Evolutionary conservation across 2,329 filamentous ascomycete genomes (phyloP).

Genomic region (Cytospora leucostoma): DNA sequence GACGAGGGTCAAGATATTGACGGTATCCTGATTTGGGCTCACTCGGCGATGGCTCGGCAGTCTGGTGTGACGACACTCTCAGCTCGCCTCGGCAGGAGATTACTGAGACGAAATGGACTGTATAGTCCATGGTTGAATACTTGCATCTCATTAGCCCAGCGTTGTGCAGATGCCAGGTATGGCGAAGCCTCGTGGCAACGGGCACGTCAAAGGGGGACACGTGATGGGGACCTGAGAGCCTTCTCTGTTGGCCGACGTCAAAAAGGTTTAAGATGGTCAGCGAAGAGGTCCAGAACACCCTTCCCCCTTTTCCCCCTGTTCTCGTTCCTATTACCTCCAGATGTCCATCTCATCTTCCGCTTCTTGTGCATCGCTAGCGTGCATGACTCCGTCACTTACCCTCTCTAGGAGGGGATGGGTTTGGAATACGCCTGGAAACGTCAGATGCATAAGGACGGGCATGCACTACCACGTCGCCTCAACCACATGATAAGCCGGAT

Average conservation of each 20-base stretch:
- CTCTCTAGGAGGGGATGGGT: too few relatives aligned
- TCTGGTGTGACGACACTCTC: background rate
- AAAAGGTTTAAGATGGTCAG: background rate
- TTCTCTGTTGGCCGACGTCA: slow-evolving; percentile 12
- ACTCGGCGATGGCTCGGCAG: slow-evolving; percentile 18
- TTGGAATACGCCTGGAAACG: background rate
- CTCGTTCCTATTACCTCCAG: slow-evolving; percentile 3
- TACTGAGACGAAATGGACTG: background rate
- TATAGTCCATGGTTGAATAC: background rate
- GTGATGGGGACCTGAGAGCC: slow-evolving; percentile 9
- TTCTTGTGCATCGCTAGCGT: slow-evolving; percentile 13
- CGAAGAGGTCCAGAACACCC: slow-evolving; percentile 14
- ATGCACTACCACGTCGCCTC: slow-evolving; percentile 19
- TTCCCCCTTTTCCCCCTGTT: background rate
- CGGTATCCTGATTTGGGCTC: background rate
- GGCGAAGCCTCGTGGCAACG: slow-evolving; percentile 18
- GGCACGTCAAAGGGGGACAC: slow-evolving; percentile 16
- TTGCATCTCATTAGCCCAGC: slow-evolving; percentile 5
- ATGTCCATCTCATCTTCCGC: background rate
- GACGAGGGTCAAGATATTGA: slow-evolving; percentile 2
- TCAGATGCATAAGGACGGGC: slow-evolving; percentile 14
- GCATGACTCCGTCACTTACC: background rate
- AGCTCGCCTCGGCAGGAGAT: background rate
- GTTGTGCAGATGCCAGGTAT: background rate
- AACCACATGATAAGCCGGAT: slow-evolving; percentile 19